Evolutionary conservation across 208 protist genomes (phyloP), one percentile per base, ranked within the genome.

Genomic region (Trypanosoma mega): DNA sequence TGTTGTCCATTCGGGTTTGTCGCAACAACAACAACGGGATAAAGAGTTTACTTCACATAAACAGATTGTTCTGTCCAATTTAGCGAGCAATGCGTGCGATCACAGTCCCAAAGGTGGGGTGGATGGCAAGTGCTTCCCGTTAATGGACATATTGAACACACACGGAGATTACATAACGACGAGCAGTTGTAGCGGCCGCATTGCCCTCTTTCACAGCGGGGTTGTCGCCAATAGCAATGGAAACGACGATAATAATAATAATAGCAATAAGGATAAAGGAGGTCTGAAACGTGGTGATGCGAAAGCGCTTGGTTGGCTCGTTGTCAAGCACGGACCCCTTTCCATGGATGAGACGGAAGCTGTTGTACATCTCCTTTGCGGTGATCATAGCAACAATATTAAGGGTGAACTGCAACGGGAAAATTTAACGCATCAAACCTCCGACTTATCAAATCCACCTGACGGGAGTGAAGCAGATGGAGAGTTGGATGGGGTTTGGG

Each of bases 121-220:
- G 1, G 88, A 95, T 51, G 59, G 54, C 24, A 89, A 92, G 62
- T 95, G 88, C 44, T 54, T 78, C 24, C 72, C 79, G 4, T 57
- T 92, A 24, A 92, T 95, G 80, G 29, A 68, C 11, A 18, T 86
- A 4, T 71, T 95, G 20, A 95, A 95, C 72, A 74, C 55, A 9
- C 74, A 90, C 57, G 11, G 14, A 2, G 83, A 95, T 60, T 95
- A 92, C 68, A 61, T 95, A 21, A 95, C 88, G 11, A 92, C 85
- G 2, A 95, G 88, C 73, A 95, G 88, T 56, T 95, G 88, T 72
- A 89, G 85, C 48, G 88, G 88, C 30, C 88, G 88, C 39, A 95
- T 95, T 33, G 80, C 88, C 9, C 82, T 95, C 44, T 95, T 95
- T 52, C 88, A 95, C 54, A 76, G 69, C 61, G 67, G 6, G 6